Conservation (phyloP, 2,329 filamentous ascomycete species). For the Botrytis cinerea region DNA sequence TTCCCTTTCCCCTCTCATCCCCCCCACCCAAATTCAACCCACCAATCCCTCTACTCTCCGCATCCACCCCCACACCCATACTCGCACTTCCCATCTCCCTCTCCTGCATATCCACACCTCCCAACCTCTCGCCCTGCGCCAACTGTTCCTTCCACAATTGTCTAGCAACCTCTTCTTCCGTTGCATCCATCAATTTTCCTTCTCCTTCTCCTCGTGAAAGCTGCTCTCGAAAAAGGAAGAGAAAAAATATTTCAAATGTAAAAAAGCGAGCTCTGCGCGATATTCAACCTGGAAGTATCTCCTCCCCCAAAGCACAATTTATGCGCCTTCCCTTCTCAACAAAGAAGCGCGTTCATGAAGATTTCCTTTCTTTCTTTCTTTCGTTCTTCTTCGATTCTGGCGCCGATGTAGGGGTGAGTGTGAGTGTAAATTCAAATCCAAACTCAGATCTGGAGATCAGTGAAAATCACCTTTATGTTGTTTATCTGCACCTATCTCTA, state of each 20-base stretch:
- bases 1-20: too few relatives aligned
- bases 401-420: not conserved
- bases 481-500: not conserved
- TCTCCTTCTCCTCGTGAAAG: not conserved
- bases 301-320: not conserved
- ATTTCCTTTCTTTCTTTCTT: not conserved
- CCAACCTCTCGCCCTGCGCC: not conserved
- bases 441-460: not conserved
- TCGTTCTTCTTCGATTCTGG: not conserved
- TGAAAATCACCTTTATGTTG: not conserved
- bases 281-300: rapidly evolving
- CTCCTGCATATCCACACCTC: not conserved
- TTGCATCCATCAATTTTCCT: not conserved
- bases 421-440: not conserved
- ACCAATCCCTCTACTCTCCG: not conserved
- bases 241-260: too few relatives aligned
- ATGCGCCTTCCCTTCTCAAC: too few relatives aligned
- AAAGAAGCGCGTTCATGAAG: not conserved
- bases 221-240: too few relatives aligned
- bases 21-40: not conserved
- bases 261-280: not conserved
- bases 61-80: not conserved
- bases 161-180: not conserved
- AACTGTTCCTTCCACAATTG: not conserved
- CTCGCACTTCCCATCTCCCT: not conserved